Percentiles rank a stretch among this genome's conserved stretches.
Evolutionary conservation across 1,284 basidiomycete genomes (phyloP).

Genomic region (Apiotrichum porosum): DNA sequence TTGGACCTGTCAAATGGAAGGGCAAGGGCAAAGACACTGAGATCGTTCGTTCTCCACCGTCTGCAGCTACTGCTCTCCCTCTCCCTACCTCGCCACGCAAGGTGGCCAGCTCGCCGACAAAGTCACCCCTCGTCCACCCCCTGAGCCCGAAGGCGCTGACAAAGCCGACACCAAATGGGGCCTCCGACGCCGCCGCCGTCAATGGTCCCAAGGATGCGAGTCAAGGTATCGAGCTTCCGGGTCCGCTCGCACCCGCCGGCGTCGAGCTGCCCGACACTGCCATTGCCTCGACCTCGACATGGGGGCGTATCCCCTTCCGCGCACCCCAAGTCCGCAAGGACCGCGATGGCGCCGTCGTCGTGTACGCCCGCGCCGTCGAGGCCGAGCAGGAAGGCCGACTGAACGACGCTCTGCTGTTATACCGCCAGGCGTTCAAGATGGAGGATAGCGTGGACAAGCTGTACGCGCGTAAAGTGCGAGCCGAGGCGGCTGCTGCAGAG

Average conservation of each 20-base stretch:
- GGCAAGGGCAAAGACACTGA: no score
- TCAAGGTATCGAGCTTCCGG: no score
- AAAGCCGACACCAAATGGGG: neutral
- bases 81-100: no score
- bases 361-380: slow-evolving; percentile 65
- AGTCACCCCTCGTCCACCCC: no score
- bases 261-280: neutral
- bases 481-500: slow-evolving; percentile 2
- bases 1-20: no score
- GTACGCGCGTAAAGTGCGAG: slow-evolving; percentile 21
- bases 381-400: slow-evolving; percentile 67
- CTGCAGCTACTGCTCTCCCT: no score
- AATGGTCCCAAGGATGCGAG: no score
- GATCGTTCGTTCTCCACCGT: no score
- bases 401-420: slow-evolving; percentile 67
- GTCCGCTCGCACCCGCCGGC: neutral
- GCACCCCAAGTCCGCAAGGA: slow-evolving; percentile 17
- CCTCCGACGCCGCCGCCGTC: neutral
- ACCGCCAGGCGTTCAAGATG: slow-evolving; percentile 71
- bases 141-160: neutral
- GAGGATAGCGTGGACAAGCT: slow-evolving; percentile 50
- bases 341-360: slow-evolving; percentile 54
- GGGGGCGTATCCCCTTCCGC: slow-evolving; percentile 11
- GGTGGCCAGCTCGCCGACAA: no score
- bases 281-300: neutral